These are phyloP conservation scores for Agaricus bisporus DNA, from an alignment of 768 basidiomycete genomes.

Conservation along the genomic window DNA sequence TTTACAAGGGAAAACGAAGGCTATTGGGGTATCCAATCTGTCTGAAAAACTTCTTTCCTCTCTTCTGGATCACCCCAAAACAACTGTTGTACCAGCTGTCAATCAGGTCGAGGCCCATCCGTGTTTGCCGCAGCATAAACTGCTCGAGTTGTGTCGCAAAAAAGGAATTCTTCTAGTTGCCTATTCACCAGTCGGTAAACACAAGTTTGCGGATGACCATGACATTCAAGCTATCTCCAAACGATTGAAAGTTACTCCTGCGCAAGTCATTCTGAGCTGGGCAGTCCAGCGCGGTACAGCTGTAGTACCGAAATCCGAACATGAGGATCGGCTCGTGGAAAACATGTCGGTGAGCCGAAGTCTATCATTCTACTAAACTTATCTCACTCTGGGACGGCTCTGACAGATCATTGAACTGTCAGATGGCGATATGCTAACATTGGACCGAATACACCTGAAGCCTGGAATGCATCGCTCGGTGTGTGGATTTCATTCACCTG, in stretches of 20 bases:
- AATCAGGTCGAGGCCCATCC: conserved; percentile 41
- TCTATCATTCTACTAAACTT: background rate
- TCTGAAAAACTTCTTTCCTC: background rate
- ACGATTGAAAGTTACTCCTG: conserved; percentile 14
- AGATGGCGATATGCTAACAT: conserved; percentile 28
- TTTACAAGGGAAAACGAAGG: conserved; percentile 2
- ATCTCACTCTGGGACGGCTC: background rate
- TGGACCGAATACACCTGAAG: conserved; percentile 32
- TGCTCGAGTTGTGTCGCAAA: conserved; percentile 34
- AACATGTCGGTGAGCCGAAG: conserved; percentile 32
- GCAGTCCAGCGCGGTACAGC: conserved; percentile 44
- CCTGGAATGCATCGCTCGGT: conserved; percentile 32
- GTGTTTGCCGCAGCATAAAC: conserved; percentile 36
- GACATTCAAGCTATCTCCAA: conserved; percentile 1
- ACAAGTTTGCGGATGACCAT: conserved; percentile 4
- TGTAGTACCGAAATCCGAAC: conserved; percentile 48
- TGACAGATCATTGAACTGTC: conserved; percentile 27
- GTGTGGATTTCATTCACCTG: conserved; percentile 24
- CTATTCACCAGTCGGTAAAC: conserved; percentile 38
- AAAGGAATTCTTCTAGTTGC: conserved; percentile 40
- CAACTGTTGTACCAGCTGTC: conserved; percentile 13
- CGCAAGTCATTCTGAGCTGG: conserved; percentile 55
- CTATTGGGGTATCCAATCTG: conserved; percentile 9
- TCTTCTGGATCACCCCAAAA: conserved; percentile 6
- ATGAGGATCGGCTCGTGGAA: conserved; percentile 31